Evolutionary conservation across 495 filamentous ascomycete species (phyloP).

Genomic region (Gamarada debralockiae): DNA sequence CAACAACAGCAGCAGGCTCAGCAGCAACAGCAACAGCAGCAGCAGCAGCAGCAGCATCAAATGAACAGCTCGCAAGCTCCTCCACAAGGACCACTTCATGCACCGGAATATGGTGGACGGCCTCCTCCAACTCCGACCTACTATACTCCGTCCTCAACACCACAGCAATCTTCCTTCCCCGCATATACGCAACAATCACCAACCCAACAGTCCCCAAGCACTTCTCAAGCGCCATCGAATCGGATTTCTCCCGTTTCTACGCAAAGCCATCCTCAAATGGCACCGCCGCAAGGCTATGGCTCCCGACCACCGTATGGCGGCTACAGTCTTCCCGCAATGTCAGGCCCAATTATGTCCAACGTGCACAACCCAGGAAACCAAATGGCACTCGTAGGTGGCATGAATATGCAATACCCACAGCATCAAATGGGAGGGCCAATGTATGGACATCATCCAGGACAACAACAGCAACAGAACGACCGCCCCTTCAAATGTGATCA

Average conservation of each 20-base stretch:
- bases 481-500: slow-evolving; percentile 92
- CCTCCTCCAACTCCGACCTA: slow-evolving; percentile 56
- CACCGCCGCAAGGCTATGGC: slow-evolving; percentile 34
- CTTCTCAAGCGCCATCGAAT: slow-evolving; percentile 46
- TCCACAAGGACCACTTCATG: slow-evolving; percentile 56
- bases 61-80: slow-evolving; percentile 42
- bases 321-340: slow-evolving; percentile 56
- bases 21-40: slow-evolving; percentile 10
- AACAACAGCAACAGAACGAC: slow-evolving; percentile 56
- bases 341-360: slow-evolving; percentile 70
- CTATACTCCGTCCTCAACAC: slow-evolving; percentile 59
- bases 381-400: slow-evolving; percentile 63
- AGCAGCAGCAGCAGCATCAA: slow-evolving; percentile 20
- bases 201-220: slow-evolving; percentile 55
- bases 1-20: no score
- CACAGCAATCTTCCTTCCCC: slow-evolving; percentile 57
- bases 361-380: slow-evolving; percentile 67
- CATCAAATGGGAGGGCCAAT: slow-evolving; percentile 26
- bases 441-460: slow-evolving; percentile 37
- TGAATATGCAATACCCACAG: slow-evolving; percentile 43
- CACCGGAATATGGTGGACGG: slow-evolving; percentile 61
- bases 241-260: slow-evolving; percentile 52
- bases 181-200: slow-evolving; percentile 54
- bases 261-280: slow-evolving; percentile 42
- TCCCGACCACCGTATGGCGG: slow-evolving; percentile 51